These are phyloP conservation scores for Alternaria conjuncta DNA, from an alignment of 2,329 filamentous ascomycete species.

Conservation along the genomic window DNA sequence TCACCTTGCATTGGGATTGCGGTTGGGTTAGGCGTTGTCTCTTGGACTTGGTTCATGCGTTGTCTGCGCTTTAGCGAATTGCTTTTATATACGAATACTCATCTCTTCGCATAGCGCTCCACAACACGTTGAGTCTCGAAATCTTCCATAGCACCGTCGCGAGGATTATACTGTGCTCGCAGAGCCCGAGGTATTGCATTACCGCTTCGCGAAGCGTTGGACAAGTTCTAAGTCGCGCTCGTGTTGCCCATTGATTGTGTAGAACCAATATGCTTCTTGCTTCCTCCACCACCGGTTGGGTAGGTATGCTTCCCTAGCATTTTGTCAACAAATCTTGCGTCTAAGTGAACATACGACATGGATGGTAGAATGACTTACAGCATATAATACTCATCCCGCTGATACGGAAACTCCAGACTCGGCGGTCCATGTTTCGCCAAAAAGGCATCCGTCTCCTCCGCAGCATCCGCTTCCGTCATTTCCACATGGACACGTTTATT, in stretches of 20 bases:
- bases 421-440: slow-evolving; percentile 59
- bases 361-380: slow-evolving; percentile 37
- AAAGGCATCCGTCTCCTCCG: slow-evolving; percentile 58
- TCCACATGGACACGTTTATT: slow-evolving; percentile 56
- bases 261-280: slow-evolving; percentile 57
- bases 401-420: slow-evolving; percentile 60
- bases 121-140: not conserved
- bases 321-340: not conserved
- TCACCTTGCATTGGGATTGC: not conserved
- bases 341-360: not conserved
- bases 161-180: not conserved
- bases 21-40: not conserved
- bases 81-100: not conserved
- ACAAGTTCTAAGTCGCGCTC: slow-evolving; percentile 49
- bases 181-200: not conserved
- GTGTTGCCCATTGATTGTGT: slow-evolving; percentile 50
- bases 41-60: not conserved
- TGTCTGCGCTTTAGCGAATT: slow-evolving; percentile 8
- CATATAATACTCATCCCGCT: slow-evolving; percentile 66
- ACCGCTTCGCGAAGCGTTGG: slow-evolving; percentile 21
- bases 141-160: not conserved
- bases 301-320: slow-evolving; percentile 57
- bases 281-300: slow-evolving; percentile 63
- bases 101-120: not conserved
- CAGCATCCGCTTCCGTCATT: slow-evolving; percentile 56